Conservation (phyloP, 805 yeast species). For the Starmerella asiatica region DNA sequence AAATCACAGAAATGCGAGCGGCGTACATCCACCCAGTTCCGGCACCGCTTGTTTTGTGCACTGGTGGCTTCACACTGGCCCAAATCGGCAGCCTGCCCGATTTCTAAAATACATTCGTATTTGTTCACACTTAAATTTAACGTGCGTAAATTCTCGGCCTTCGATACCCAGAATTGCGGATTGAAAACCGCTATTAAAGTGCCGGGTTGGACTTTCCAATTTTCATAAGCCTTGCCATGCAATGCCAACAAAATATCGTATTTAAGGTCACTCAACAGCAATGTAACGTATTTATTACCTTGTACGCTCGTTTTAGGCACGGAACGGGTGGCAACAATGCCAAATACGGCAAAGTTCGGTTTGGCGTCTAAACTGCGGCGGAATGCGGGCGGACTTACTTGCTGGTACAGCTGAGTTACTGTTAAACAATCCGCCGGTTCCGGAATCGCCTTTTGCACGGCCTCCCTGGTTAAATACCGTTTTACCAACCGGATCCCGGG, state of each 20-base stretch:
- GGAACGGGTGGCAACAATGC: slow-evolving; percentile 48
- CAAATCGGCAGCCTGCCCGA: slow-evolving; percentile 57
- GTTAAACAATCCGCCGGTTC: slow-evolving; percentile 8
- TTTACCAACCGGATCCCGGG: slow-evolving; percentile 14
- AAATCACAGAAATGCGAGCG: slow-evolving; percentile 50
- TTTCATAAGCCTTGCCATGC: slow-evolving; percentile 53
- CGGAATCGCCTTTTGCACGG: slow-evolving; percentile 7
- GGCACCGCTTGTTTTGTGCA: slow-evolving; percentile 33
- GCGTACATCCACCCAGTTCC: slow-evolving; percentile 43
- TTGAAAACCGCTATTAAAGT: slow-evolving; percentile 62
- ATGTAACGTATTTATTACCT: slow-evolving; percentile 42
- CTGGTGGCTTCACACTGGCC: slow-evolving; percentile 46
- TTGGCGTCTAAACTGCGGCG: slow-evolving; percentile 43
- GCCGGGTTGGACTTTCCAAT: slow-evolving; percentile 58
- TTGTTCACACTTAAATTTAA: slow-evolving; percentile 43
- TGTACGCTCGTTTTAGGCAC: slow-evolving; percentile 32
- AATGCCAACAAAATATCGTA: slow-evolving; percentile 47
- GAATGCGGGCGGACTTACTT: slow-evolving; percentile 55
- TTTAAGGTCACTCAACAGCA: slow-evolving; percentile 57
- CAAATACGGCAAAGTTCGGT: slow-evolving; percentile 69
- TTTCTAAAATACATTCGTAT: slow-evolving; percentile 45
- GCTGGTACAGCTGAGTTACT: slow-evolving; percentile 21
- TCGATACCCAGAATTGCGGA: slow-evolving; percentile 40
- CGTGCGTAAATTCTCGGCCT: slow-evolving; percentile 12
- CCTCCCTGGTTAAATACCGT: slow-evolving; percentile 11